Evolutionary conservation across 2,329 filamentous ascomycete genomes (phyloP).

Genomic region (Rhytidhysteron rufulum): DNA sequence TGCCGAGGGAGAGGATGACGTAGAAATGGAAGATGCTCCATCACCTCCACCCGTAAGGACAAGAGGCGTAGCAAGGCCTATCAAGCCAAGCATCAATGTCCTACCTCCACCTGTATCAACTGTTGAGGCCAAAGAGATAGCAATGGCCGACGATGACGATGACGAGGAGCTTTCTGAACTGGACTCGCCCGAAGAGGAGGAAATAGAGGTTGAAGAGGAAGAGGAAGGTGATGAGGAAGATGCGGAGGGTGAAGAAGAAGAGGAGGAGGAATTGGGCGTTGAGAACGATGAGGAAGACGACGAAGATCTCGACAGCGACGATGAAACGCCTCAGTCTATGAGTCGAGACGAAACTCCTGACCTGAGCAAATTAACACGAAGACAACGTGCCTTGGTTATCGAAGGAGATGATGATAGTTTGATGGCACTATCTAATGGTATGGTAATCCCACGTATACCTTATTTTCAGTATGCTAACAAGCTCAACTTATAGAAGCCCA

Average conservation of each 20-base stretch:
- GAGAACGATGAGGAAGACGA: slow-evolving; percentile 36
- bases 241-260: slow-evolving; percentile 38
- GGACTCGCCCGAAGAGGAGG: slow-evolving; percentile 38
- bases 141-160: slow-evolving; percentile 44
- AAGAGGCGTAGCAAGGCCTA: slow-evolving; percentile 9
- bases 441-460: slow-evolving; percentile 14
- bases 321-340: slow-evolving; percentile 49
- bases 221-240: slow-evolving; percentile 41
- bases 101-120: slow-evolving; percentile 28
- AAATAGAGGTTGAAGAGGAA: slow-evolving; percentile 45
- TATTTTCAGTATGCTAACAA: slow-evolving; percentile 9
- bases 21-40: slow-evolving; percentile 18
- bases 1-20: slow-evolving; percentile 26
- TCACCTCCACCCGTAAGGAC: slow-evolving; percentile 20
- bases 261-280: slow-evolving; percentile 32
- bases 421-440: slow-evolving; percentile 55
- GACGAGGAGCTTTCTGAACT: slow-evolving; percentile 39
- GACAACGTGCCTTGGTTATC: slow-evolving; percentile 58
- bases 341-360: slow-evolving; percentile 59
- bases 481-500: slow-evolving; percentile 53
- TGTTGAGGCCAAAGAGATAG: slow-evolving; percentile 50
- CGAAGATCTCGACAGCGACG: slow-evolving; percentile 48
- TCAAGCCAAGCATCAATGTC: slow-evolving; percentile 35
- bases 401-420: slow-evolving; percentile 49
- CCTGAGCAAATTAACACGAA: slow-evolving; percentile 62